Evolutionary conservation across 441 rosid genomes (phyloP).

Genomic region (Sinapis alba): DNA sequence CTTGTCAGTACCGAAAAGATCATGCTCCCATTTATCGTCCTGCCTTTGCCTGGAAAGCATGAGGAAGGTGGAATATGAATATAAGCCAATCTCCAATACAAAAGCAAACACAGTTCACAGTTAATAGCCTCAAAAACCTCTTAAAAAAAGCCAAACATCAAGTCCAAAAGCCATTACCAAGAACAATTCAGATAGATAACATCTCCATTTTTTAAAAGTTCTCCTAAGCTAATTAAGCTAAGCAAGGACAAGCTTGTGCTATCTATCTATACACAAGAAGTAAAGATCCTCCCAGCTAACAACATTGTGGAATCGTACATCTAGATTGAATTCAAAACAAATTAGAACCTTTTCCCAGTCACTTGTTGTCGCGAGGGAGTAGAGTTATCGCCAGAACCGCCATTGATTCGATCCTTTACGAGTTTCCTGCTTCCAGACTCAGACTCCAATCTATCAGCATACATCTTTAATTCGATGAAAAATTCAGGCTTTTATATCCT

Average conservation of each 20-base stretch:
- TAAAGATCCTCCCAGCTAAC: not conserved
- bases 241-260: not conserved
- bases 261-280: not conserved
- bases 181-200: not conserved
- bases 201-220: not conserved
- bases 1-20: slow-evolving; percentile 43
- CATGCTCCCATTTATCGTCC: slow-evolving; percentile 56
- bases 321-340: not conserved
- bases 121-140: not conserved
- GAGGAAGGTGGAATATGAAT: not conserved
- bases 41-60: slow-evolving; percentile 80
- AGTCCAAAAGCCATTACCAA: not conserved
- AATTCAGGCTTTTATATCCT: slow-evolving; percentile 22
- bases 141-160: not conserved
- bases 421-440: slow-evolving; percentile 52
- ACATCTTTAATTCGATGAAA: slow-evolving; percentile 48
- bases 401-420: slow-evolving; percentile 77
- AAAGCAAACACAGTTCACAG: slow-evolving; percentile 21
- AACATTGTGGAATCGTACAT: not conserved
- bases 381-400: slow-evolving; percentile 50
- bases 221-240: not conserved
- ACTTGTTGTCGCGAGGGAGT: slow-evolving; percentile 60
- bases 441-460: slow-evolving; percentile 87
- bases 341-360: slow-evolving; percentile 73
- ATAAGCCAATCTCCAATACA: slow-evolving; percentile 1